Conservation (phyloP, 1,284 basidiomycete genomes). For the Rhodotorula glutinis region DNA sequence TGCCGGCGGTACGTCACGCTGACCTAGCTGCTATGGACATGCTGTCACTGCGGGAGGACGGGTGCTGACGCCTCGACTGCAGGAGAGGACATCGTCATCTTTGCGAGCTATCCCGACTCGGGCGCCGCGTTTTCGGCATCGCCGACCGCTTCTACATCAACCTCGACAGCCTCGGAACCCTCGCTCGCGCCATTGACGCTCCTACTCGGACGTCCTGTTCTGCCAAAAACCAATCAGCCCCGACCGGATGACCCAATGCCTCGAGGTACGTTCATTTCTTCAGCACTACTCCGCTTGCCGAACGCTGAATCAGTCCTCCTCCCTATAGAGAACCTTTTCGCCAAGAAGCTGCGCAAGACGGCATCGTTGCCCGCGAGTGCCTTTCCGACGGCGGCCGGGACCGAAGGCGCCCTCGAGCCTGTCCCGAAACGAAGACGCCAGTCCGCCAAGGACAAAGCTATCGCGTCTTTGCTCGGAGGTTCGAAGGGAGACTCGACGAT, state of each 20-base stretch:
- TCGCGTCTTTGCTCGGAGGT: conserved; percentile 9
- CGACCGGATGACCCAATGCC: conserved; percentile 38
- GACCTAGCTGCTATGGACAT: too few species aligned
- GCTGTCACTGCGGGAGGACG: too few species aligned
- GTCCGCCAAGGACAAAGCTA: conserved; percentile 19
- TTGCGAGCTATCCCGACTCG: background rate
- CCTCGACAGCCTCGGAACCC: background rate
- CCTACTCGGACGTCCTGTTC: conserved; percentile 24
- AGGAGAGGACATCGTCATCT: conserved; percentile 36
- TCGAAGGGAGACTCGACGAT: background rate
- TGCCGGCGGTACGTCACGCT: conserved; percentile 27
- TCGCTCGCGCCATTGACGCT: conserved; percentile 14
- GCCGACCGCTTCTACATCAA: background rate
- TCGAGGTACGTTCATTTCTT: conserved; percentile 22
- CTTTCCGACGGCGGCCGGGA: background rate
- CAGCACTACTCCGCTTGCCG: too few species aligned
- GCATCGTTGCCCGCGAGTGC: conserved; percentile 31
- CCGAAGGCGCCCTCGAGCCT: background rate
- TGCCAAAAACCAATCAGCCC: conserved; percentile 9
- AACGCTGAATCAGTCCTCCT: background rate
- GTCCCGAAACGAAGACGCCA: conserved; percentile 14
- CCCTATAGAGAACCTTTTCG: conserved; percentile 29
- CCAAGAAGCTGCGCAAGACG: conserved; percentile 33
- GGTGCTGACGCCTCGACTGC: too few species aligned
- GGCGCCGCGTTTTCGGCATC: background rate